These are phyloP conservation scores for Cercospora janseana DNA, from an alignment of 2,329 filamentous ascomycete genomes.

Conservation along the genomic window DNA sequence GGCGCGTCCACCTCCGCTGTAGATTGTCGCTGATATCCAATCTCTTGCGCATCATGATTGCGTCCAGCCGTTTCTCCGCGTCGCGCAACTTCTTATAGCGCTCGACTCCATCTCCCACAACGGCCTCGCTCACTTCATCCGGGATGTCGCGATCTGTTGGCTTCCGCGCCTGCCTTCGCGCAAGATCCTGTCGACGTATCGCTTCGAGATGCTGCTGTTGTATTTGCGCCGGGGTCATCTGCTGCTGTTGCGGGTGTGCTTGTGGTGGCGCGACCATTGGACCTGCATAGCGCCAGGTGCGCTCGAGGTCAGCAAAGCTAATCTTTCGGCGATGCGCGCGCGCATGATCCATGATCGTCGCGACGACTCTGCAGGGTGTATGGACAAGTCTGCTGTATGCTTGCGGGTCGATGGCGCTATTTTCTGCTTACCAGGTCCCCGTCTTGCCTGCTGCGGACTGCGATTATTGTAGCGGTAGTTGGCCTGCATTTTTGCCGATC, in stretches of 20 bases:
- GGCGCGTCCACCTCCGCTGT: slow-evolving; percentile 55
- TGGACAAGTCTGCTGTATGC: background rate
- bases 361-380: background rate
- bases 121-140: slow-evolving; percentile 74
- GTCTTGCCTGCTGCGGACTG: slow-evolving; percentile 34
- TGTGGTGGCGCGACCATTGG: slow-evolving; percentile 41
- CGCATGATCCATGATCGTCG: slow-evolving; percentile 22
- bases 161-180: slow-evolving; percentile 78
- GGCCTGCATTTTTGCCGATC: slow-evolving; percentile 41
- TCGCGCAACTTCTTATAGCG: slow-evolving; percentile 83
- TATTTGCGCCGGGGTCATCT: slow-evolving; percentile 53
- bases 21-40: slow-evolving; percentile 82
- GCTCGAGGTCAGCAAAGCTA: slow-evolving; percentile 49
- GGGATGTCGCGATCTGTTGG: slow-evolving; percentile 94
- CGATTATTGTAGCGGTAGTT: slow-evolving; percentile 44
- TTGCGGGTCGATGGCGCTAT: background rate
- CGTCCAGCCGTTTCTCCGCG: slow-evolving; percentile 82
- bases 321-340: slow-evolving; percentile 43
- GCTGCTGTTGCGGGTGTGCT: slow-evolving; percentile 34
- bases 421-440: slow-evolving; percentile 43
- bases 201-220: slow-evolving; percentile 48
- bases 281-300: slow-evolving; percentile 47
- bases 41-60: slow-evolving; percentile 89
- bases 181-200: slow-evolving; percentile 50
- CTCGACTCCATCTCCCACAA: slow-evolving; percentile 76